Evolutionary conservation across 2,329 filamentous ascomycete genomes (phyloP).

Genomic region (Scopulariopsis brevicaulis): DNA sequence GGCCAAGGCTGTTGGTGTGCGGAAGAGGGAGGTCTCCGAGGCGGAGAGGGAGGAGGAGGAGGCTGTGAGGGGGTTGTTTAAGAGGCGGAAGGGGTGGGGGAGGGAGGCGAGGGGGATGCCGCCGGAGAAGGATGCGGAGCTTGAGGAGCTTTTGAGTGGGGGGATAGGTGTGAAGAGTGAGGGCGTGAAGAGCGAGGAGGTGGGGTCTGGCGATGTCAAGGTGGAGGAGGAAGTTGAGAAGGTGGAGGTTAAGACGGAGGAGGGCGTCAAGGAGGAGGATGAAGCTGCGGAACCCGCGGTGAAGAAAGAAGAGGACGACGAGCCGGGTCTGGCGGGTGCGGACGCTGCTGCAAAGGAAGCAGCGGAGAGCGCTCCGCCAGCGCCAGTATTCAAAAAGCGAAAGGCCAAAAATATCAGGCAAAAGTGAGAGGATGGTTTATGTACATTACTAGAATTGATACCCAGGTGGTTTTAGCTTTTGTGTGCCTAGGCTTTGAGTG

Average conservation of each 20-base stretch:
- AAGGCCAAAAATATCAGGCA: conserved; percentile 57
- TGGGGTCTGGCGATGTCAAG: conserved; percentile 14
- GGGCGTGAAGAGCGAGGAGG: conserved; percentile 10
- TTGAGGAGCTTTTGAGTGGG: conserved; percentile 48
- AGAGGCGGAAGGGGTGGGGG: conserved; percentile 45
- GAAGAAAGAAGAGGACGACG: conserved; percentile 13
- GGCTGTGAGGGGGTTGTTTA: conserved; percentile 46
- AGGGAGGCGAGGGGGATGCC: conserved; percentile 37
- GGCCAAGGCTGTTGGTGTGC: conserved; percentile 41
- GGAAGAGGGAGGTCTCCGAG: conserved; percentile 51
- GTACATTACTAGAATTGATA: neutral
- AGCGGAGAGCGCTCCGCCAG: conserved; percentile 21
- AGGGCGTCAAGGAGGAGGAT: conserved; percentile 9
- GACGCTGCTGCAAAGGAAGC: conserved; percentile 2
- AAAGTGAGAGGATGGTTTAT: conserved; percentile 24
- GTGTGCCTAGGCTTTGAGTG: neutral
- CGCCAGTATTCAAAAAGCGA: conserved; percentile 69
- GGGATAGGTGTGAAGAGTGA: conserved; percentile 14
- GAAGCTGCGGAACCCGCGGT: conserved; percentile 6
- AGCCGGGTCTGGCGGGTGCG: conserved; percentile 23
- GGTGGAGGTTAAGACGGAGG: conserved; percentile 12
- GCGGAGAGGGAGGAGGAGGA: conserved; percentile 51
- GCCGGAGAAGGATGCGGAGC: conserved; percentile 37
- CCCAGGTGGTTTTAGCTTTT: neutral
- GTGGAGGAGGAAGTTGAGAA: conserved; percentile 7